These are phyloP conservation scores for Aquilaria sinensis DNA, from an alignment of 345 rosid genomes.

Conservation along the genomic window DNA sequence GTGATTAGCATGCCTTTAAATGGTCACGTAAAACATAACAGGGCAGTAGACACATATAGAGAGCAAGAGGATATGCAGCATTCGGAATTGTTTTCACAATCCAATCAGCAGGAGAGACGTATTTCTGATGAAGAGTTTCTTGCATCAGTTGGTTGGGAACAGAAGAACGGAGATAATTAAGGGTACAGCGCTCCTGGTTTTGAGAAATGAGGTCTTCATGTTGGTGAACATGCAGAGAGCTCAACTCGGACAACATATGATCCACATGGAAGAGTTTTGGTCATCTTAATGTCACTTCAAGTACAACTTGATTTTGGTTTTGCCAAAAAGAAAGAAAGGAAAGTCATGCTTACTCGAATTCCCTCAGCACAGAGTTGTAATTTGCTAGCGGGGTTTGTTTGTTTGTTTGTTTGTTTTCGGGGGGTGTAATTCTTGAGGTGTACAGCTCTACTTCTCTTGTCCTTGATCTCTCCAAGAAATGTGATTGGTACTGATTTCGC, in stretches of 20 bases:
- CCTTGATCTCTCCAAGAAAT: neutral
- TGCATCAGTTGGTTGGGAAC: conserved; percentile 29
- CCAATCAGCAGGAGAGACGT: conserved; percentile 20
- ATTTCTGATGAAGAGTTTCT: conserved; percentile 33
- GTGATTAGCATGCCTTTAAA: conserved; percentile 13
- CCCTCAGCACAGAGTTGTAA: no score
- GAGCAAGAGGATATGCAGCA: conserved; percentile 20
- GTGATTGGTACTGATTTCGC: no score
- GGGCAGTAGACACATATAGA: conserved; percentile 13
- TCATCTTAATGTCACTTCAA: no score
- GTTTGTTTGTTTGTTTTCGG: no score
- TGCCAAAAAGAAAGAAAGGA: no score
- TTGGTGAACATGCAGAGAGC: no score
- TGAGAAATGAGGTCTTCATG: conserved; percentile 6
- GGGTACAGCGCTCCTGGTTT: conserved; percentile 5
- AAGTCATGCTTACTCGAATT: no score
- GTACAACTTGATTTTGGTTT: no score
- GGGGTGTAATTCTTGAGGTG: neutral
- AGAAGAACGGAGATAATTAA: conserved; percentile 14
- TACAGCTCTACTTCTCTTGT: neutral
- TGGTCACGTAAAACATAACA: conserved; percentile 19
- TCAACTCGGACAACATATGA: no score
- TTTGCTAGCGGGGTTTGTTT: no score
- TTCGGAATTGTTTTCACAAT: conserved; percentile 17
- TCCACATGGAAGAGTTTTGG: no score